Conservation (phyloP, 2,329 filamentous ascomycete genomes). For the Talaromyces sp. region DNA sequence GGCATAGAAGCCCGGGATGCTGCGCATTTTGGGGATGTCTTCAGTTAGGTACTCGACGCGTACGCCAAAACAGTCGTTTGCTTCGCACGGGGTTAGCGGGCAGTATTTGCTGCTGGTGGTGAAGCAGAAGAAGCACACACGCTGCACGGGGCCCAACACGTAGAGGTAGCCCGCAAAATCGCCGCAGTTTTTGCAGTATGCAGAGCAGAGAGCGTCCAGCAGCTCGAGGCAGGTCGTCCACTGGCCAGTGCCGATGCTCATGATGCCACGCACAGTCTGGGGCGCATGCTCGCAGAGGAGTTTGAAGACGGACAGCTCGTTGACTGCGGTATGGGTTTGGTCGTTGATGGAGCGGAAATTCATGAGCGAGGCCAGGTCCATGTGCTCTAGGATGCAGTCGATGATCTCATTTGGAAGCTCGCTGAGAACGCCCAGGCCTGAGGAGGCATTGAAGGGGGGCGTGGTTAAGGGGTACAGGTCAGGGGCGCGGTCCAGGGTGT, state of each 20-base stretch:
- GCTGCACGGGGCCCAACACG: not conserved
- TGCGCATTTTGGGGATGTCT: not conserved
- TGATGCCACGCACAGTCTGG: not conserved
- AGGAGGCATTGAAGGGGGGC: not conserved
- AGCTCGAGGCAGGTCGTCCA: not conserved
- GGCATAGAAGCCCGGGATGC: not conserved
- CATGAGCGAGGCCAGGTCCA: not conserved
- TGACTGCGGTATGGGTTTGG: not conserved
- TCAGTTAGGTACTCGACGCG: not conserved
- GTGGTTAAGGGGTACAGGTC: not conserved
- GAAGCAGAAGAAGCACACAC: not conserved
- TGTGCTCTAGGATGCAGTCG: not conserved
- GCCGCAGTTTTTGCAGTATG: not conserved
- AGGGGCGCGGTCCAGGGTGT: not conserved
- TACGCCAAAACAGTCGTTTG: not conserved
- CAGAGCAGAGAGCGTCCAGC: not conserved
- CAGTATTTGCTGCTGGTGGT: not conserved
- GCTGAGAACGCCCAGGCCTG: not conserved
- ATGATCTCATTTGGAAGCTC: not conserved
- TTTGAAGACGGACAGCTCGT: not conserved
- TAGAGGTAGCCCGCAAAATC: not conserved
- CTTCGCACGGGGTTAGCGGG: not conserved
- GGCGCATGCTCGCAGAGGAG: not conserved
- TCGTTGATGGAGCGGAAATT: not conserved
- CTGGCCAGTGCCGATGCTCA: not conserved